Conservation (phyloP, 768 basidiomycete species). For the Psilocybe subaeruginosa region DNA sequence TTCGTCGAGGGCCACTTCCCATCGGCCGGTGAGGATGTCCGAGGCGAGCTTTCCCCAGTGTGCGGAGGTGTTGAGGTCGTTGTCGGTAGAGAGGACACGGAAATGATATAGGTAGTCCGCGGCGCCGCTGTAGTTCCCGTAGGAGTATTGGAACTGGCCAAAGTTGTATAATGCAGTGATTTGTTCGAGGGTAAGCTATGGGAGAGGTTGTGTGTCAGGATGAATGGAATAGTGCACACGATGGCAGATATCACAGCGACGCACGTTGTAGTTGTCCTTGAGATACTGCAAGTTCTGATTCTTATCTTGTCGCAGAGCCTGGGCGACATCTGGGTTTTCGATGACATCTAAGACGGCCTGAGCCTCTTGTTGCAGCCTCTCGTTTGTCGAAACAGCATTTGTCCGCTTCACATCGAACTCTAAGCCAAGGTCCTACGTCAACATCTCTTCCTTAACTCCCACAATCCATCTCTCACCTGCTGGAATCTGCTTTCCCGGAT, state of each 20-base stretch:
- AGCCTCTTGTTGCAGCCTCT: conserved; percentile 86
- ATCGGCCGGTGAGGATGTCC: conserved; percentile 92
- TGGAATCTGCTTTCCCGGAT: conserved; percentile 73
- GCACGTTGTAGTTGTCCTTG: conserved; percentile 88
- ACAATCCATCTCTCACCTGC: conserved; percentile 48
- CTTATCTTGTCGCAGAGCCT: conserved; percentile 93
- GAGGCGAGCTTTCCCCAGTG: conserved; percentile 99
- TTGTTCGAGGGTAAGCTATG: conserved; percentile 90
- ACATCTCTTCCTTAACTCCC: not conserved
- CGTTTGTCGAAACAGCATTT: conserved; percentile 81
- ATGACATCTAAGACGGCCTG: conserved; percentile 95
- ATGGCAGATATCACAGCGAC: conserved; percentile 26
- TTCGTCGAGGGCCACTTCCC: conserved; percentile 95
- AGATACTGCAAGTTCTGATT: conserved; percentile 94
- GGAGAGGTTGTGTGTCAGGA: not conserved
- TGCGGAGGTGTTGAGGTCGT: conserved; percentile 91
- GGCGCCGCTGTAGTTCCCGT: conserved; percentile 95
- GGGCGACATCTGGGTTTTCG: conserved; percentile 95
- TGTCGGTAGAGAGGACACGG: conserved; percentile 93
- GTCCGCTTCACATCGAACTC: conserved; percentile 86
- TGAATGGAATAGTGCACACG: not conserved
- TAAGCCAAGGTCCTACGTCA: conserved; percentile 30
- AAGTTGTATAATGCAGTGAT: conserved; percentile 97
- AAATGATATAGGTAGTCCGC: conserved; percentile 99
- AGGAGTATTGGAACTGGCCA: conserved; percentile 98